Base-by-base conservation (phyloP, 805 yeast species). In the fission yeast (Schizosaccharomyces pombe) region DNA sequence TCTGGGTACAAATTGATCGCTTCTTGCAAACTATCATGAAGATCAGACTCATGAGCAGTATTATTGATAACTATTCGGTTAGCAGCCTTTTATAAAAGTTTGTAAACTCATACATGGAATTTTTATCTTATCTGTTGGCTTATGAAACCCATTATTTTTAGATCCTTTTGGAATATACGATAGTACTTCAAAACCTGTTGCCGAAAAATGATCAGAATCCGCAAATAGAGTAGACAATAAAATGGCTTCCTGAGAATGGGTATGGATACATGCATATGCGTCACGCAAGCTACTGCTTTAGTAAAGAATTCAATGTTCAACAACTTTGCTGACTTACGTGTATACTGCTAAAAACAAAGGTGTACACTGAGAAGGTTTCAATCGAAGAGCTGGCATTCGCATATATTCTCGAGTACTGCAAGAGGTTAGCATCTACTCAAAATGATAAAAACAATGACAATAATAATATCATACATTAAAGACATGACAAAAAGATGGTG, bases 221-320 rank as follows among this genome's bases (percentile, higher is more conserved):
- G 39, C 24, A 32, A 49, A 49, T 16, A 49, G 8, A 16, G 28
- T n/a, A 5, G 53, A 49, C 5, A 49, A 43, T 30, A 34, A 40
- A 54, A 49, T 28, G 11, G 39, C 39, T 49, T 31, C 76, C 62
- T 80, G 89, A 0, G 95, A 86, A 64, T 87, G 97, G 0, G 96
- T 87, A 65, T 87, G 97, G 57, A 87, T 86, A 64, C 94, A 84
- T 2, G 95, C 95, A 6, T 93, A 94, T 1, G 93, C 91, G 56
- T 75, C 73, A 59, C 89, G 72, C 65, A 75, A 63, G 12, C 54
- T 52, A 47, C 3, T 26, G 2, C 5, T 29, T 47, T 30, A 47
- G n/a, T 33, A 29, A n/a, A 6, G 12, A 28, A 47, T 5, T 11
- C 4, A 24, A 29, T 16, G 8, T 9, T 16, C 0, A 8, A 22